Evolutionary conservation across 345 rosid genomes (phyloP).

Genomic region (Nasturtium officinale): DNA sequence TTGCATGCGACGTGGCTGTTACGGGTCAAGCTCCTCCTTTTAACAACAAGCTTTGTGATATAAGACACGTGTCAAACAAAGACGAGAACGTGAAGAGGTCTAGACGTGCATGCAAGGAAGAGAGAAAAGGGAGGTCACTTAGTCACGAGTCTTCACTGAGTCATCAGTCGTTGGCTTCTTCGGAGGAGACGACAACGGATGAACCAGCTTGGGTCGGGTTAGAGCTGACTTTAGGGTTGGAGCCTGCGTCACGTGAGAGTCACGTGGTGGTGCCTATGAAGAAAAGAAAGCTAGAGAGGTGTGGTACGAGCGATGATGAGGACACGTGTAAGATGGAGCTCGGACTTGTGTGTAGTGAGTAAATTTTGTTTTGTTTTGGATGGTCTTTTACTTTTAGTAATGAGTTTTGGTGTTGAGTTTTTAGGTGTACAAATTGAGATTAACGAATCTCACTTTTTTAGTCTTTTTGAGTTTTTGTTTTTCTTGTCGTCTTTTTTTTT

Average conservation of each 20-base stretch:
- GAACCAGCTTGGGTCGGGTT: slow-evolving; percentile 60
- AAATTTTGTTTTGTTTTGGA: slow-evolving; percentile 1
- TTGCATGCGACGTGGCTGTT: slow-evolving; percentile 69
- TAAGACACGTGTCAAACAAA: slow-evolving; percentile 78
- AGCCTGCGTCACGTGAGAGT: slow-evolving; percentile 55
- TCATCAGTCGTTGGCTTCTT: slow-evolving; percentile 73
- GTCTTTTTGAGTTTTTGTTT: background rate
- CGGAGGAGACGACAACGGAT: slow-evolving; percentile 56
- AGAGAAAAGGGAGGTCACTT: slow-evolving; percentile 38
- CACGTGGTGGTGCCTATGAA: slow-evolving; percentile 75
- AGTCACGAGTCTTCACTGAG: slow-evolving; percentile 93
- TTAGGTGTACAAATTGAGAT: slow-evolving; percentile 32
- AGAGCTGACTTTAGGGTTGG: slow-evolving; percentile 68
- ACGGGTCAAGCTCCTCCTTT: slow-evolving; percentile 74
- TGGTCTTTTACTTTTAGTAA: slow-evolving; percentile 5
- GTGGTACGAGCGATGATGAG: slow-evolving; percentile 45
- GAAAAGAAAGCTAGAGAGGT: slow-evolving; percentile 57
- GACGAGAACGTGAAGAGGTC: slow-evolving; percentile 52
- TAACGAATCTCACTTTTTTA: slow-evolving; percentile 8
- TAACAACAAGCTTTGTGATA: slow-evolving; percentile 64
- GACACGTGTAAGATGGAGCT: slow-evolving; percentile 63
- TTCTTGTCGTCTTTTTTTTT: background rate
- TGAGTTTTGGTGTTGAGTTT: slow-evolving; percentile 28
- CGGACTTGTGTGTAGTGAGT: slow-evolving; percentile 52
- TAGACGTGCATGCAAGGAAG: slow-evolving; percentile 48